These are phyloP conservation scores for Trichoderma virens DNA, from an alignment of 495 filamentous ascomycete genomes.

Conservation along the genomic window DNA sequence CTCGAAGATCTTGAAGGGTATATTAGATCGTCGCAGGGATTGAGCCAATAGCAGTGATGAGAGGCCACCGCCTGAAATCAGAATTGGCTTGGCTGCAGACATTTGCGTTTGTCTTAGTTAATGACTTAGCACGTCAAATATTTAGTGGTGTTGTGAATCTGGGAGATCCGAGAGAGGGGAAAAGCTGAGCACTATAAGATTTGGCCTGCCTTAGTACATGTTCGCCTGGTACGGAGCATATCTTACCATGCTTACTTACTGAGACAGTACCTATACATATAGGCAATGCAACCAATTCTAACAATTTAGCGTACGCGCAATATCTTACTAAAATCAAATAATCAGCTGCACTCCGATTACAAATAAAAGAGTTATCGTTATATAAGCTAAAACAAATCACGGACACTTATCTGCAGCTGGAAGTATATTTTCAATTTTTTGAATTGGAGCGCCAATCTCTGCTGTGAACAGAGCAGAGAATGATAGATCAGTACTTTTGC, in stretches of 20 bases:
- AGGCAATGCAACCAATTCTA: neutral
- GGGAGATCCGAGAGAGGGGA: neutral
- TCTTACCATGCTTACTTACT: too few relatives aligned
- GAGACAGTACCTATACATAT: too few relatives aligned
- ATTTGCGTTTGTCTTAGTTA: neutral
- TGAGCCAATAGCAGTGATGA: conserved; percentile 44
- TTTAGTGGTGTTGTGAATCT: too few relatives aligned
- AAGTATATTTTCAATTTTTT: too few relatives aligned
- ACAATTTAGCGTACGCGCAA: neutral
- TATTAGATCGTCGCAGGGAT: conserved; percentile 33
- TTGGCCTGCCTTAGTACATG: too few relatives aligned
- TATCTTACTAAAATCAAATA: neutral
- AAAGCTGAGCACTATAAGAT: too few relatives aligned
- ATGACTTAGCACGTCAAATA: neutral
- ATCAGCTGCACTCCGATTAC: neutral
- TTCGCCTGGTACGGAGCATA: too few relatives aligned
- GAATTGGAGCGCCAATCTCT: too few relatives aligned
- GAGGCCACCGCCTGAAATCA: conserved; percentile 47
- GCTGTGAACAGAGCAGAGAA: too few relatives aligned
- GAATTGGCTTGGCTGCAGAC: conserved; percentile 34
- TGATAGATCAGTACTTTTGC: too few relatives aligned
- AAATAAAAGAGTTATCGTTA: neutral
- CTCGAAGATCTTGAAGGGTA: conserved; percentile 47
- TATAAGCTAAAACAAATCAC: too few relatives aligned
- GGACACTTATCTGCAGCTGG: too few relatives aligned